Conservation (phyloP, 495 filamentous ascomycete genomes). For the Xylaria flabelliformis region DNA sequence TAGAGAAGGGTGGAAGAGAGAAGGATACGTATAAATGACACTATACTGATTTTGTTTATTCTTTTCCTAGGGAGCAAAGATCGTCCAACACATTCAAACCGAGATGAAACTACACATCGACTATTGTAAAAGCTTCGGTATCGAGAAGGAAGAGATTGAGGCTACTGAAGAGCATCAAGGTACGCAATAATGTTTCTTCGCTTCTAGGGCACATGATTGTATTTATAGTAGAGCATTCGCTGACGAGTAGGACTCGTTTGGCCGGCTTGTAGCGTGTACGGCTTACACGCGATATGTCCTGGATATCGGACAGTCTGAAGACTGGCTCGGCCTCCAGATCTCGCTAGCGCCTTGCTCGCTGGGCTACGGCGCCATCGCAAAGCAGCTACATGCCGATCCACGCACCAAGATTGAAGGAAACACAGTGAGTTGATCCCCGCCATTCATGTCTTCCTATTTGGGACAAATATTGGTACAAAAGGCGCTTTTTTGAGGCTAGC, state of each 20-base stretch:
- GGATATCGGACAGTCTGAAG: conserved; percentile 84
- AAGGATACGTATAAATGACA: not conserved
- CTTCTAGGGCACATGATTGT: not conserved
- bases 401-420: conserved; percentile 68
- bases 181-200: conserved; percentile 41
- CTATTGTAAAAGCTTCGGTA: conserved; percentile 80
- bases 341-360: conserved; percentile 84
- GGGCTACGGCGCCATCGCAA: conserved; percentile 81
- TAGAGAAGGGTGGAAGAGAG: not conserved
- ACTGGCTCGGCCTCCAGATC: conserved; percentile 83
- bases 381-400: conserved; percentile 64
- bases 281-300: conserved; percentile 83
- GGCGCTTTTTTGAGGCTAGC: not conserved
- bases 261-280: conserved; percentile 61
- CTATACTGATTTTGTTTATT: not conserved
- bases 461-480: not conserved
- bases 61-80: conserved; percentile 63
- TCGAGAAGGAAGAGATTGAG: conserved; percentile 78
- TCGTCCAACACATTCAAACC: conserved; percentile 74
- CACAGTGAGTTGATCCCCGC: conserved; percentile 28
- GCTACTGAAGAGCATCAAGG: conserved; percentile 74
- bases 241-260: not conserved
- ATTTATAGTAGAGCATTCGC: not conserved
- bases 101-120: conserved; percentile 82
- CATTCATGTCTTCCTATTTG: not conserved